Base-by-base conservation (phyloP, 148 eudicot species). In the Persicaria tinctoria region DNA sequence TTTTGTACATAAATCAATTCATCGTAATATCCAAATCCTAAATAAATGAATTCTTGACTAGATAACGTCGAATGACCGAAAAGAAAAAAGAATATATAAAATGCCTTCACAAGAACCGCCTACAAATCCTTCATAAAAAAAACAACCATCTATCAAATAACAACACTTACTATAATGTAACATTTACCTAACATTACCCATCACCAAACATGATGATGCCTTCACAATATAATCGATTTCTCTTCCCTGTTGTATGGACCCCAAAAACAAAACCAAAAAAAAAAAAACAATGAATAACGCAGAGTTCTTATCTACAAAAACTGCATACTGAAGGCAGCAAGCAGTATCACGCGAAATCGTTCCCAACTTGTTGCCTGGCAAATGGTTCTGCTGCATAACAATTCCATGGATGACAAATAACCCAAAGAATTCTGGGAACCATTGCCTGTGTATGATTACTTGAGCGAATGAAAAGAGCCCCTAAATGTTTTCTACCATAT, bases 241-340 rank as follows among this genome's bases (percentile, higher is more conserved):
- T 18, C 59, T 55, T 55, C 59, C 59, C 23, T 55, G 23, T 5
- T 55, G 59, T 55, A 55, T 55, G 4, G 59, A 16, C 5, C 14
- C 14, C 5, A 55, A 16, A 18, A 14, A 18, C 38, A 20, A 57
- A 55, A 55, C 6, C 27, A 23, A 23, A 23, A 55, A 16, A 18
- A 13, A n/a, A 55, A 16, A 18, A 14, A 18, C 38, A 20, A 57
- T 18, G 7, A 57, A 18, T 18, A 5, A 5, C 18, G 63, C 23
- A 57, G 18, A 57, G 38, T 57, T 57, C 63, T 18, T 57, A 57
- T 57, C 63, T 57, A 57, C 63, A 57, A 57, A 57, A 57, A 20
- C 63, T 57, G 32, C 63, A 57, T 20, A 57, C 18, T 14, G 38
- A 57, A 57, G 63, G 27, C 63, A 57, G 10, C 63, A 57, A 57